Base-by-base conservation (phyloP, 1,284 basidiomycete genomes). In the Taiwanofungus camphoratus region DNA sequence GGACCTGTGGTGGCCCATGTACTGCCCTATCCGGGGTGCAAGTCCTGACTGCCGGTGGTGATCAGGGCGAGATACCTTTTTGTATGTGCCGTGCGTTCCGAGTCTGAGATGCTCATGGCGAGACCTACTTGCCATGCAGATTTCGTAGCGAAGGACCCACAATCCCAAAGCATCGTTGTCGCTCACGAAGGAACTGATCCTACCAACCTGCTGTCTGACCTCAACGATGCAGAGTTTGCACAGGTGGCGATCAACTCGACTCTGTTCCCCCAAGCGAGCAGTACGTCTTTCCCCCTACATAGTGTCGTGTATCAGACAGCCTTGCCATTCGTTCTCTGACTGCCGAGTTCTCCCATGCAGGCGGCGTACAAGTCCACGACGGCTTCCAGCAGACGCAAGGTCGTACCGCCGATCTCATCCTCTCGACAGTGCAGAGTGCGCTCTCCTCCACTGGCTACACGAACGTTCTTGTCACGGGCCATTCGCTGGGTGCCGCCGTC, bases 11-110 rank as follows among this genome's bases (percentile, higher is more conserved):
- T 15, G 49, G 51, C 45, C 41, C 64, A 57, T 29, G 60, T 64
- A 47, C 68, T 15, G 71, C 67, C 5, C 77, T 77, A 46, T 50
- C 73, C 1, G 65, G 56, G 8, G 82, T 83, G 50, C 39, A 68
- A 11, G 73, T 77, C 1, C 58, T 76, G 2, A 77, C 77, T 9
- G 66, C 77, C 1, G 82, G 81, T 23, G 81, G 80, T 4, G 69
- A 83, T 50, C 76, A 77, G 2, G 46, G 50, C 5, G 39, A 36
- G 8, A 57, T 69, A 2, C 79, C 79, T 50, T 76, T 55, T 37
- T 71, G 66, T 40, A 13, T 16, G 24, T 16, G 16, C n/a, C 20
- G n/a, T 16, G 21, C 32, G 36, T 15, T 34, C 23, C 11, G 26
- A 32, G n/a, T 26, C 16, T 5, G n/a, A 19, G 37, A 52, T 50